phyloP scores from a whole-genome alignment of 2,329 filamentous ascomycete species.

The Penicillium sp. region DNA sequence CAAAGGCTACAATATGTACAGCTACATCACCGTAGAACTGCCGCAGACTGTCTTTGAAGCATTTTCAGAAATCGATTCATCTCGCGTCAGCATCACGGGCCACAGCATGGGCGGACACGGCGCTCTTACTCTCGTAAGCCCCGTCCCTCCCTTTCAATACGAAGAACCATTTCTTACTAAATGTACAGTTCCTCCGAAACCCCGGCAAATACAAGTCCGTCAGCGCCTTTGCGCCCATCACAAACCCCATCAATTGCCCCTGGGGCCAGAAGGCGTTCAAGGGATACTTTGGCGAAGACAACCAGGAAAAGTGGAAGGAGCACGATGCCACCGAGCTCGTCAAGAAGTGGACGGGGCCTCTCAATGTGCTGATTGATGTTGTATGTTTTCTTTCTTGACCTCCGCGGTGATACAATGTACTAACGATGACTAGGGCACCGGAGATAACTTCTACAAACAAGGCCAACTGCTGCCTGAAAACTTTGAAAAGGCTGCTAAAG shows the following conservation, averaged over 20 bases:
- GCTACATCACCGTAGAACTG: conserved; percentile 86
- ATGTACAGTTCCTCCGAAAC: conserved; percentile 71
- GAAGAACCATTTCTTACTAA: background rate
- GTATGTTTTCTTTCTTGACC: conserved; percentile 46
- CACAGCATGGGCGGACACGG: conserved; percentile 98
- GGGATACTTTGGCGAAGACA: conserved; percentile 80
- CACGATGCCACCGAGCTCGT: conserved; percentile 92
- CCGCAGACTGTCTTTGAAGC: conserved; percentile 68
- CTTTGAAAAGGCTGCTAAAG: conserved; percentile 73
- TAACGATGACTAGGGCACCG: conserved; percentile 62
- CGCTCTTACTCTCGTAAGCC: conserved; percentile 70
- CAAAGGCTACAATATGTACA: conserved; percentile 87
- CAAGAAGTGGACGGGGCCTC: conserved; percentile 65
- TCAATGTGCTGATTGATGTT: conserved; percentile 84
- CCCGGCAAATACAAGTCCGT: conserved; percentile 85
- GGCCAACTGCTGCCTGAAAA: conserved; percentile 92
- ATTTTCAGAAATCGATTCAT: conserved; percentile 68
- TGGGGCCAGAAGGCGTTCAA: conserved; percentile 96
- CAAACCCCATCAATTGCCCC: conserved; percentile 77
- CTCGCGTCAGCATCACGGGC: conserved; percentile 76
- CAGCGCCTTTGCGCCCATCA: conserved; percentile 84
- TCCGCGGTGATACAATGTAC: background rate
- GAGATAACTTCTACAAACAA: conserved; percentile 95
- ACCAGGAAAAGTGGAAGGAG: conserved; percentile 70
- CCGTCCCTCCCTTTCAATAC: background rate